Base-by-base conservation (phyloP, 768 basidiomycete genomes). In the Pleurotus platypus region DNA sequence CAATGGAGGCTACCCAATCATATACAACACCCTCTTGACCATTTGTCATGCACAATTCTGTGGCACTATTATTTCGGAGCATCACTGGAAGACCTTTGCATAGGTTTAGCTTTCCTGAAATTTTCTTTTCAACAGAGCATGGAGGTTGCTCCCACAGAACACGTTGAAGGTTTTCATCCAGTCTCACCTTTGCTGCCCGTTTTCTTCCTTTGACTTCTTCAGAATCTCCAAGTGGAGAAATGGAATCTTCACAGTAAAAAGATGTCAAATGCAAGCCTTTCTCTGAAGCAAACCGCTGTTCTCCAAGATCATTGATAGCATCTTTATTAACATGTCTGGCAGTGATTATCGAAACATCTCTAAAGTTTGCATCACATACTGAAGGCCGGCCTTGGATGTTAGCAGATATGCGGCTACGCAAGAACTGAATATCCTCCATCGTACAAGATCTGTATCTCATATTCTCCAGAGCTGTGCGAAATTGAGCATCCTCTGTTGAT, bases 331-430 rank as follows among this genome's bases (percentile, higher is more conserved):
- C 22, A 22, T 22, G 22, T 4, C 22, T 22, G 4, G 22, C 22
- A n/a, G 72, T 71, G 43, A 77, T 76, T 4, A 75, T 62, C 8
- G 73, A 67, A 0, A 70, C 66, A 65, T 72, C 56, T 35, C 66
- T 27, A 47, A 71, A 71, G 1, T 59, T 18, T 1, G 35, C 27
- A 35, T 66, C 22, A 22, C 4, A 22, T 22, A 22, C 22, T 2
- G 22, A 22, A 2, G 22, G 22, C 22, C 4, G 22, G 7, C 46
- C 49, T 35, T 50, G 49, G 18, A 46, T 11, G 20, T 11, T 22
- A 7, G 62, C 58, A 11, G 61, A 60, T 5, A 70, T 54, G 26
- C 59, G 8, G 12, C 66, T 59, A 5, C 59, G 26, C 0, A 9
- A 42, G 40, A 16, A 71, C 65, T 39, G n/a, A n/a, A 75, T 61